Evolutionary conservation across 2,329 filamentous ascomycete species (phyloP), one percentile per base, ranked within the genome.

Genomic region (Clonostachys chloroleuca): DNA sequence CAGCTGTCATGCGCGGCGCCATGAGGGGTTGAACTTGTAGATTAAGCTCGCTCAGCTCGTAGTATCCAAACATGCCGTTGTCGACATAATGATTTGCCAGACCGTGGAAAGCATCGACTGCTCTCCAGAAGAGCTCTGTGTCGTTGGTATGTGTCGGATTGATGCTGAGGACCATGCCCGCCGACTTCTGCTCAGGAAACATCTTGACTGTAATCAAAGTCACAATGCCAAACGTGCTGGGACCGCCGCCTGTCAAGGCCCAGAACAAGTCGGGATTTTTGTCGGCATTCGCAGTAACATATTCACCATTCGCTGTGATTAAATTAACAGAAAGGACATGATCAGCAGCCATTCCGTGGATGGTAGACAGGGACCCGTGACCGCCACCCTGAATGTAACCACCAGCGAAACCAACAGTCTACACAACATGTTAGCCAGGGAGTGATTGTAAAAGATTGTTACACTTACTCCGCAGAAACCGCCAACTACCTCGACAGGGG

Each of bases 381-480:
- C 83, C 83, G 13, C 80, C 83, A 6, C 80, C 81, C 57, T 82
- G 78, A 4, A 68, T 73, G 54, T 77, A 86, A 2, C 82, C 82
- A 14, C 82, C 83, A 0, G 77, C 74, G 8, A 80, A 53, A 2
- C 80, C 81, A 6, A 85, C 80, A 0, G 73, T 77, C 1, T 55
- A 20, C 20, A 43, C 24, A 30, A 8, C 9, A 4, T 30, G 2
- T 30, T 30, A 30, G 24, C 24, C 24, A 30, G 24, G 10, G 24
- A 30, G 9, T 4, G 5, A 30, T 30, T 30, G 5, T 30, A 3
- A 30, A 10, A 4, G 24, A 4, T 30, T 30, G 24, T 10, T 10
- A 30, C 24, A 30, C 24, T 30, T 30, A 30, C 24, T 30, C 24
- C 24, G 24, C 24, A 30, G 24, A 30, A 49, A 46, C 78, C 78